A percentile compares a stretch with the other conserved stretches of the same genome.
Conservation (phyloP, 495 filamentous ascomycete genomes). For the Penicillium taxi region DNA sequence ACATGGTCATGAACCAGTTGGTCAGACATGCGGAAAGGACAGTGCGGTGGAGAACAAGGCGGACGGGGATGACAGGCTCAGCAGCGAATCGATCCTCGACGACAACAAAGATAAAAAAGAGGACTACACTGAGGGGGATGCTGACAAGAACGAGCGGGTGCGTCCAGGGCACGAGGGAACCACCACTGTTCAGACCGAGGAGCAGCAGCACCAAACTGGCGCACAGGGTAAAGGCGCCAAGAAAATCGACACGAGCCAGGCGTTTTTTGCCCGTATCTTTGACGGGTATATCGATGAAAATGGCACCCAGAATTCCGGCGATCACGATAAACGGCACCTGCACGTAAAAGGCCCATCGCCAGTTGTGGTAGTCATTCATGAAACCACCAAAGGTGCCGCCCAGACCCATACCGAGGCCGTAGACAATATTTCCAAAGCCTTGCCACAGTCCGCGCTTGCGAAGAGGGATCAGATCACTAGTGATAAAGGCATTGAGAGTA, state of each 20-base stretch:
- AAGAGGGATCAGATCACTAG: conserved; percentile 11
- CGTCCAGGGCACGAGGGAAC: not conserved
- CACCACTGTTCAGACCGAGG: conserved; percentile 10
- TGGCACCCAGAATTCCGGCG: conserved; percentile 4
- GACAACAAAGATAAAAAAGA: conserved; percentile 4
- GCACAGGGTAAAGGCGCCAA: conserved; percentile 8
- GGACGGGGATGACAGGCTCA: conserved; percentile 13
- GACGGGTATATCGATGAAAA: conserved; percentile 10
- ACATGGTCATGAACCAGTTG: conserved; percentile 14
- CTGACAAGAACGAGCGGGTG: conserved; percentile 1
- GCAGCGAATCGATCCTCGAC: conserved; percentile 10
- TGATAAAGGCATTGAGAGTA: conserved; percentile 12
- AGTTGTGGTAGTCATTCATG: conserved; percentile 8
- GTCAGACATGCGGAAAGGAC: conserved; percentile 11
- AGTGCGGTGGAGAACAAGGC: conserved; percentile 8
- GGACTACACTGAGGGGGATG: not conserved
- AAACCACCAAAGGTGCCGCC: conserved; percentile 10
- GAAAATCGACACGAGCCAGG: conserved; percentile 10
- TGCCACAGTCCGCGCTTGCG: conserved; percentile 10
- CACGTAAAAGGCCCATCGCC: conserved; percentile 14
- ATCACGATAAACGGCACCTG: conserved; percentile 10
- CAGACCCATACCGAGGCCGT: conserved; percentile 10
- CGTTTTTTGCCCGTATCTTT: not conserved
- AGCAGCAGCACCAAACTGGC: conserved; percentile 8
- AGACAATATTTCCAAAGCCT: conserved; percentile 6